Conservation (phyloP, 2,329 filamentous ascomycete species). For the Monilinia fructigena region DNA sequence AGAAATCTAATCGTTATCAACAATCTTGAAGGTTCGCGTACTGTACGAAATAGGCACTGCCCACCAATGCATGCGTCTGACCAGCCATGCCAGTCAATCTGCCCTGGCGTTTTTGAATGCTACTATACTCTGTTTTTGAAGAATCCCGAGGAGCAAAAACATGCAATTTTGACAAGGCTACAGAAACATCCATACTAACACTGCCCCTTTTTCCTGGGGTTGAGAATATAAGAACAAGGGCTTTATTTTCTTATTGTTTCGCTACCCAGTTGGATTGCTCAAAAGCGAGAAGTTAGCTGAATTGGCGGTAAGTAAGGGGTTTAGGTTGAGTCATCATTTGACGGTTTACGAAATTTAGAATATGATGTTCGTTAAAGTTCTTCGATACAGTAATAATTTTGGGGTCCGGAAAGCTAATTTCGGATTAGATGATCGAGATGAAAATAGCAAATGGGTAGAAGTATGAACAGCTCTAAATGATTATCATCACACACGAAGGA, state of each 20-base stretch:
- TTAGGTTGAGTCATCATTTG: constrained; percentile 15
- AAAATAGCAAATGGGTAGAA: neutral
- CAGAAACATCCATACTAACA: neutral
- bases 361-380: neutral
- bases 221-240: neutral
- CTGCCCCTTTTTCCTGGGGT: constrained; percentile 5
- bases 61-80: neutral
- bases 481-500: neutral
- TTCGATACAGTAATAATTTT: constrained; percentile 1
- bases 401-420: neutral
- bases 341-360: neutral
- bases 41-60: neutral
- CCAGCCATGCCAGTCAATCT: neutral
- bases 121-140: neutral
- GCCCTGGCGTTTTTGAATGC: constrained; percentile 11
- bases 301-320: neutral
- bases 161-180: constrained; percentile 5
- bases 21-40: neutral
- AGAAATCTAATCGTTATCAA: constrained; percentile 2
- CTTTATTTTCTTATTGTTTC: neutral
- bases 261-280: neutral
- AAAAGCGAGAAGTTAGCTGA: constrained; percentile 1
- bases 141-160: neutral
- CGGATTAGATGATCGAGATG: neutral
- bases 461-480: neutral